Conservation (phyloP, 352 stramenopile genomes). For the Phytophthora hybrid region DNA sequence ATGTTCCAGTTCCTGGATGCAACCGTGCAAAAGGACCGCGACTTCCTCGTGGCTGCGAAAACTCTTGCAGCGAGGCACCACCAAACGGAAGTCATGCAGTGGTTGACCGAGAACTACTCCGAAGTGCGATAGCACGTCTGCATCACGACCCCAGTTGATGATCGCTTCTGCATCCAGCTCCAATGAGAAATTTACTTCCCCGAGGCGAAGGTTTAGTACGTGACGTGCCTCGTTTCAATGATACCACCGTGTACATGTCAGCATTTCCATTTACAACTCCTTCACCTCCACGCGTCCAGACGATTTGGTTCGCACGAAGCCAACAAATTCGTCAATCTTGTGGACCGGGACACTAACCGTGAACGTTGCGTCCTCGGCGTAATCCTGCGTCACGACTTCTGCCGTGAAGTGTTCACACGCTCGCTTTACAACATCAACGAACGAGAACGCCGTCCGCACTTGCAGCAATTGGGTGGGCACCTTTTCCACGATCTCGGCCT, state of each 20-base stretch:
- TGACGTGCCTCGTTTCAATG: conserved; percentile 3
- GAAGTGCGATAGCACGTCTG: conserved; percentile 27
- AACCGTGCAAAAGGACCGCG: background rate
- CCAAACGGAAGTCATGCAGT: conserved; percentile 28
- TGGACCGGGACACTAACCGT: conserved; percentile 50
- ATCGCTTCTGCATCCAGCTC: background rate
- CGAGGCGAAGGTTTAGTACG: conserved; percentile 5
- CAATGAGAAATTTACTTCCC: background rate
- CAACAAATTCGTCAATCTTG: conserved; percentile 38
- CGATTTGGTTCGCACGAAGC: conserved; percentile 58
- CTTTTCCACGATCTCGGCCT: conserved; percentile 61
- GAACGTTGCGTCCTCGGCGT: conserved; percentile 45
- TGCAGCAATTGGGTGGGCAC: conserved; percentile 52
- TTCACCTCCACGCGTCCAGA: conserved; percentile 48
- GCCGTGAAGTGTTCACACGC: conserved; percentile 50
- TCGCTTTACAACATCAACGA: conserved; percentile 57
- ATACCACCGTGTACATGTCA: conserved; percentile 7
- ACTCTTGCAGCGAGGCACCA: conserved; percentile 6
- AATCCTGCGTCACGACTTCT: conserved; percentile 54
- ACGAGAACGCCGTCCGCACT: conserved; percentile 43
- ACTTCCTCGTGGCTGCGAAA: conserved; percentile 7
- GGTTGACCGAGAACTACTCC: conserved; percentile 23
- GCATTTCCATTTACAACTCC: conserved; percentile 8
- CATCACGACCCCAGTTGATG: no score
- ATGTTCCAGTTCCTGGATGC: conserved; percentile 25